Conservation (phyloP, 352 stramenopile genomes). For the Nothophytophthora sp. region DNA sequence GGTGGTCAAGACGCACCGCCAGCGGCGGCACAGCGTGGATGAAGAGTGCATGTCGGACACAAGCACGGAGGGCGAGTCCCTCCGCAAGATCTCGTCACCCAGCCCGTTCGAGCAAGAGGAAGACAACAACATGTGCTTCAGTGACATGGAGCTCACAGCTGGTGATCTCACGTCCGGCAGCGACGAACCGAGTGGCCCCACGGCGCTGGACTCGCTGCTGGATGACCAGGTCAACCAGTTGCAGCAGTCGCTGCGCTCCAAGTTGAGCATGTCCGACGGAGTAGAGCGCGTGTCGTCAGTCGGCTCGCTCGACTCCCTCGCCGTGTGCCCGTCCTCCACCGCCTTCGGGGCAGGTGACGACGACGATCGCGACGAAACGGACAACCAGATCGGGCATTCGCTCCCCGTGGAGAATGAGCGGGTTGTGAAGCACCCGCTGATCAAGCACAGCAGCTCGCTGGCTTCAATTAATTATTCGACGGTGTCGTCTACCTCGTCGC, state of each 20-base stretch:
- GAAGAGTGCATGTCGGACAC: conserved; percentile 67
- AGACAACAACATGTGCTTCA: conserved; percentile 34
- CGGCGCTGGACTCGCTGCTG: conserved; percentile 25
- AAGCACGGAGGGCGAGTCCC: conserved; percentile 41
- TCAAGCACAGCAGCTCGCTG: conserved; percentile 40
- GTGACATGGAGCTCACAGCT: conserved; percentile 27
- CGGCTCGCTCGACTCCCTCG: conserved; percentile 30
- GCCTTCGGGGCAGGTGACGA: conserved; percentile 15
- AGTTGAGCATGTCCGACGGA: conserved; percentile 10
- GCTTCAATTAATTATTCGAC: conserved; percentile 44
- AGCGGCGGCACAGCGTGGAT: conserved; percentile 35
- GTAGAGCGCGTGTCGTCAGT: conserved; percentile 23
- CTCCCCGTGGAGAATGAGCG: conserved; percentile 1
- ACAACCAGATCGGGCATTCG: conserved; percentile 34
- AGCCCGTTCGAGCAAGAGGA: conserved; percentile 19
- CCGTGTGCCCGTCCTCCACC: conserved; percentile 29
- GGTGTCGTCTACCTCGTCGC: conserved; percentile 45
- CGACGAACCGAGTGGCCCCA: conserved; percentile 4
- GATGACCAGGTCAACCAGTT: conserved; percentile 34
- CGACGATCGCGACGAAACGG: conserved; percentile 22
- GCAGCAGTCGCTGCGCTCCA: conserved; percentile 23
- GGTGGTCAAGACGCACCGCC: conserved; percentile 32
- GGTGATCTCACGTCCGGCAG: conserved; percentile 25
- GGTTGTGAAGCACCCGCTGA: conserved; percentile 20
- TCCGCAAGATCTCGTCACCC: conserved; percentile 34